A percentile compares a stretch with the other conserved stretches of the same genome.
Conservation (phyloP, 495 filamentous ascomycete species). For the Pyronema domesticum region DNA sequence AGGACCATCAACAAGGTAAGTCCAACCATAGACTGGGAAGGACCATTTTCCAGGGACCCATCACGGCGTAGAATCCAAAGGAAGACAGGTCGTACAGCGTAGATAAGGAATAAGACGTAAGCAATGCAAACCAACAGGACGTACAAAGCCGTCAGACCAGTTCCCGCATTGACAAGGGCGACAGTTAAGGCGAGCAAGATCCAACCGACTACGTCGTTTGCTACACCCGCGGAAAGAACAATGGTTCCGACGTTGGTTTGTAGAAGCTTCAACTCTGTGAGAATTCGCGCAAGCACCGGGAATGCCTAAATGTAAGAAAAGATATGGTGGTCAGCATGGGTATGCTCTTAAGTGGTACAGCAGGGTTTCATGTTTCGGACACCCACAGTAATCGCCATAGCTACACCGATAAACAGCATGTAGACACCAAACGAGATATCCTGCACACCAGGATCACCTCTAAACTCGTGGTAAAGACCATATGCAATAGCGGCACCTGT, state of each 20-base stretch:
- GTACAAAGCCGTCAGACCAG: conserved; percentile 70
- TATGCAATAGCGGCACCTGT: conserved; percentile 61
- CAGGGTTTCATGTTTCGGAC: not conserved
- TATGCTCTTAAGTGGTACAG: not conserved
- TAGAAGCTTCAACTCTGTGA: conserved; percentile 82
- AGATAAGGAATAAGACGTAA: conserved; percentile 62
- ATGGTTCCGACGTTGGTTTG: conserved; percentile 73
- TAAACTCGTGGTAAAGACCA: conserved; percentile 69
- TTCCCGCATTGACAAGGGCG: conserved; percentile 75
- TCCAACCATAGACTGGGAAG: conserved; percentile 68
- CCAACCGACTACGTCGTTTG: conserved; percentile 93
- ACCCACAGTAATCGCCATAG: conserved; percentile 71
- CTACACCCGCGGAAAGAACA: conserved; percentile 80
- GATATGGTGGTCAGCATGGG: not conserved
- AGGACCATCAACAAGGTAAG: conserved; percentile 67
- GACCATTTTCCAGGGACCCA: conserved; percentile 74
- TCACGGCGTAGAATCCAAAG: conserved; percentile 53
- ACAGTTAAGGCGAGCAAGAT: conserved; percentile 87
- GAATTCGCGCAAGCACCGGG: conserved; percentile 82
- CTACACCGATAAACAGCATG: conserved; percentile 84
- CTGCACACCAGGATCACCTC: conserved; percentile 40
- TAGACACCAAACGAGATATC: conserved; percentile 61
- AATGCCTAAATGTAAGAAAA: conserved; percentile 42
- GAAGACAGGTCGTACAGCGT: conserved; percentile 59
- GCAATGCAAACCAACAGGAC: conserved; percentile 61